Conservation (phyloP, 306 rosid species). For the Trifolium subterraneum region DNA sequence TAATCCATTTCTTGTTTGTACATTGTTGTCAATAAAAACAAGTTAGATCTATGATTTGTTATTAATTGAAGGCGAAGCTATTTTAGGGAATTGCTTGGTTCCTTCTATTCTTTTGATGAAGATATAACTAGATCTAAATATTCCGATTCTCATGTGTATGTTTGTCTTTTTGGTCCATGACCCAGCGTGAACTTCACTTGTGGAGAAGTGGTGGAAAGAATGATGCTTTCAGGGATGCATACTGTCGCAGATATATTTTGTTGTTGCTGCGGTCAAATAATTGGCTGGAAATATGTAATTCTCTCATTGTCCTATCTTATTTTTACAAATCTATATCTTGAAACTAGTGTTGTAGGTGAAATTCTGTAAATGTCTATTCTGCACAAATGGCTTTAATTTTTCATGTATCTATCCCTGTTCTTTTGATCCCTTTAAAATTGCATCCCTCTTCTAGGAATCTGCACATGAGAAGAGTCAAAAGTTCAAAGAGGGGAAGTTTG, state of each 20-base stretch:
- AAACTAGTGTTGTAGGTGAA: conserved; percentile 26
- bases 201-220: conserved; percentile 76
- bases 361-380: background rate
- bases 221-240: conserved; percentile 84
- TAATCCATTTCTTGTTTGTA: too few species aligned
- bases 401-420: background rate
- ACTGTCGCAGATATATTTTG: conserved; percentile 82
- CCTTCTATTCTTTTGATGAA: background rate
- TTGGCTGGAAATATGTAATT: conserved; percentile 94
- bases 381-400: background rate
- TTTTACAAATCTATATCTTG: conserved; percentile 13
- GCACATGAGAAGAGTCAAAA: conserved; percentile 85
- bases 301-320: conserved; percentile 38
- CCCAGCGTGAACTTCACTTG: conserved; percentile 67
- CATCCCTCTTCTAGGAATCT: conserved; percentile 58
- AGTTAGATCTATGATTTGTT: conserved; percentile 7
- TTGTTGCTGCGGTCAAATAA: conserved; percentile 85
- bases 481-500: conserved; percentile 89
- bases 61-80: background rate
- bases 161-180: conserved; percentile 25
- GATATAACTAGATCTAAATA: conserved; percentile 20
- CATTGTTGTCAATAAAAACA: too few species aligned
- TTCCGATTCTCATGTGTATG: conserved; percentile 25
- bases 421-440: conserved; percentile 15
- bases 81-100: background rate